Evolutionary conservation across 1,139 yeast species (phyloP), one percentile per base, ranked within the genome.

Genomic region (Hemisphaericaspora xylanilytica): DNA sequence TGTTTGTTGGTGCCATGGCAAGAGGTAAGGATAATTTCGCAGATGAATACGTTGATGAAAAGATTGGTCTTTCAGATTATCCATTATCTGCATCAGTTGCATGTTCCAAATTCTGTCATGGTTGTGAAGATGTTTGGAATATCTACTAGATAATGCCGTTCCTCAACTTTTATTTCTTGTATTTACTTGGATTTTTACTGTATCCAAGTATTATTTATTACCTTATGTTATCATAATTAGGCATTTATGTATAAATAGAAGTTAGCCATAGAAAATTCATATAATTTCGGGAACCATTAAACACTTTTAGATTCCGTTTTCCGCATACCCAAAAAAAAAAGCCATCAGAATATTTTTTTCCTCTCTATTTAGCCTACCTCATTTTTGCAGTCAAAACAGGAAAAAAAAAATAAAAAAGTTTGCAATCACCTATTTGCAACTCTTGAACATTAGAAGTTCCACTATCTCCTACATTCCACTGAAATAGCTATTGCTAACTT

Each of bases 1-100:
- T 92, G 21, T 92, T 92, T 63, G 97, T 92, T 35, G 98, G 98
- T 58, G 96, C 98, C 37, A 92, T 92, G 97, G 98, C 98, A 20
- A 81, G 97, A 65, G 98, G 98, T 57, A 85, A 85, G 59, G 98
- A 92, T 65, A 89, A 81, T 52, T 92, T 92, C 65, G 98, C 98
- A 27, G 98, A 92, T 62, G 97, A 90, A 63, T 90, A 63, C 58
- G 96, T 90, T 33, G 98, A 92, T 61, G 98, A 92, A 63, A 92
- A 92, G 59, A 85, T 92, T 48, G 97, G 97, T 53, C 83, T 92
- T 45, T 88, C 97, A 25, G 89, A 90, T 56, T 92, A 90, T 61
- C 96, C 98, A 38, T 76, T 92, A 48, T 86, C 96, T 42, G 98
- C 98, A 4, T 88, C 97, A 14, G 97, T 94, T 42, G 97, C 98